These are phyloP conservation scores for Pulveroboletus frians DNA, from an alignment of 768 basidiomycete species.

Conservation along the genomic window DNA sequence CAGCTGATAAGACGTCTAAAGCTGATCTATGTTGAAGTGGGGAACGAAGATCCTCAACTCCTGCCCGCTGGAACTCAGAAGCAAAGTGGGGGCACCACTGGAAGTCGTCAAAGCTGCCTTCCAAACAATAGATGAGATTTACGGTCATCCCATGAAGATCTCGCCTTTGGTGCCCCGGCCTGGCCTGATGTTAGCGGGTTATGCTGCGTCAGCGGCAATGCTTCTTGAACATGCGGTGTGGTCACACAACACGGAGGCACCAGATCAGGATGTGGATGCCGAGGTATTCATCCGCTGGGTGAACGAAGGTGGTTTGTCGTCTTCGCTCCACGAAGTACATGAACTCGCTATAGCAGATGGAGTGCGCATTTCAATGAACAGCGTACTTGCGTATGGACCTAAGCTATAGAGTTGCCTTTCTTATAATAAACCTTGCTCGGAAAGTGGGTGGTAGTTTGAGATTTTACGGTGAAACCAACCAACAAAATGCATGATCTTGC, in stretches of 20 bases:
- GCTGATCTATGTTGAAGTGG: slow-evolving; percentile 42
- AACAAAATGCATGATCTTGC: not conserved
- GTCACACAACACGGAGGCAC: slow-evolving; percentile 35
- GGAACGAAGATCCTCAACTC: slow-evolving; percentile 38
- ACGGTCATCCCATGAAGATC: slow-evolving; percentile 32
- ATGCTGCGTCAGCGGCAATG: slow-evolving; percentile 47
- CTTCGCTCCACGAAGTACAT: slow-evolving; percentile 23
- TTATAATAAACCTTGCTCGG: not conserved
- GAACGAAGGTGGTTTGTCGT: slow-evolving; percentile 33
- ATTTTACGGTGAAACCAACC: not conserved
- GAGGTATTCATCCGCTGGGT: slow-evolving; percentile 55
- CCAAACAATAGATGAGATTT: slow-evolving; percentile 36
- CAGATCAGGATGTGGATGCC: slow-evolving; percentile 37
- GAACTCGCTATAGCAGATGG: not conserved
- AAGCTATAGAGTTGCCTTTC: slow-evolving; percentile 10
- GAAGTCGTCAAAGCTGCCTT: slow-evolving; percentile 37
- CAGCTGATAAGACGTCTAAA: not conserved
- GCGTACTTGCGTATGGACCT: slow-evolving; percentile 13
- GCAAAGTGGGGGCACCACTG: slow-evolving; percentile 28
- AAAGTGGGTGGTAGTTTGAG: not conserved
- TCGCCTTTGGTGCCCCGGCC: slow-evolving; percentile 50
- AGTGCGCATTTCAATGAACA: slow-evolving; percentile 15
- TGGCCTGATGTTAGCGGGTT: slow-evolving; percentile 54
- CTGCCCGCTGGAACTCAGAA: slow-evolving; percentile 34
- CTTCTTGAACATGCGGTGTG: slow-evolving; percentile 69